Base-by-base conservation (phyloP, 495 filamentous ascomycete species). In the Penicillium bialowiezense region DNA sequence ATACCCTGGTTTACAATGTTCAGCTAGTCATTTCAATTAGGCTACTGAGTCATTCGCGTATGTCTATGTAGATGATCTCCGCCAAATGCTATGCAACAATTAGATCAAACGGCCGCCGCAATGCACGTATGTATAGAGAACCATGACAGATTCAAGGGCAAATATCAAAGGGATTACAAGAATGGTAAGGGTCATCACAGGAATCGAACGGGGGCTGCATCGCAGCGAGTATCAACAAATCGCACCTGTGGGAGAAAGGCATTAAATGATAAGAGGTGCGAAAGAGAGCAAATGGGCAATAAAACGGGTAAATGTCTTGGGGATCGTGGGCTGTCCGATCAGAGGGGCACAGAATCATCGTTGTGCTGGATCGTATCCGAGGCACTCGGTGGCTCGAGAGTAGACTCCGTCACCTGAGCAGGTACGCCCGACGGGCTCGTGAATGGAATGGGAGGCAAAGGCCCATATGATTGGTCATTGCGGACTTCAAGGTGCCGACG, bases 401-500 rank as follows among this genome's bases (percentile, higher is more conserved):
- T 41, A 15, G 35, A n/a, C 28, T 24, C 50, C 17, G 41, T 15
- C 15, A 67, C 62, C 17, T 47, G 55, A 20, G 60, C 59, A 20
- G 64, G 59, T 37, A 63, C 64, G 5, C 64, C 60, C 7, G 54
- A 51, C 17, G 59, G 15, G 21, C 56, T 57, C 12, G 31, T 59
- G 38, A 74, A 74, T 2, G 68, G 57, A 2, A 82, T 58, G 1
- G 68, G 60, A 3, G 69, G 64, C 37, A 85, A 55, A 0, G 72
- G 68, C 0, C 71, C 80, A 56, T 79, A 88, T 39, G 48, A 56
- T 33, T 73, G 53, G 3, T 70, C 77, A 41, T 72, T 64, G 53
- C 70, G 58, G 13, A 59, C 55, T 63, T 87, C 84, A 24, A 88
- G 56, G 58, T 80, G 77, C 48, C 73, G 77, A 17, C 84, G 73